Evolutionary conservation across 2,329 filamentous ascomycete species (phyloP).

Genomic region (Paramyrothecium roridum): DNA sequence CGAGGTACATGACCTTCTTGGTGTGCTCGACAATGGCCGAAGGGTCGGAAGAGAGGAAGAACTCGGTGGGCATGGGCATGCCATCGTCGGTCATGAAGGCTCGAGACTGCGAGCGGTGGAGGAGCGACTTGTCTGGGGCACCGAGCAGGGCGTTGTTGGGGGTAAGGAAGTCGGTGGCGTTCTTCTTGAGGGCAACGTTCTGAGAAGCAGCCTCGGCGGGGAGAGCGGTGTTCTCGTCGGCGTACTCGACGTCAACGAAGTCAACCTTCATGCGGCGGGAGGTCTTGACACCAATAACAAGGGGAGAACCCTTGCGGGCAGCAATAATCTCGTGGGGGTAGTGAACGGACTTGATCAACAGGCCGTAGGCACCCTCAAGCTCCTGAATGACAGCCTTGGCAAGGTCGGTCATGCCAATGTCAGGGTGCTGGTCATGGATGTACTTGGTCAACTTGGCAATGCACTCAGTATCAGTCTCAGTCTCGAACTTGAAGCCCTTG

Average conservation of each 20-base stretch:
- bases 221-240: constrained; percentile 77
- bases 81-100: constrained; percentile 99
- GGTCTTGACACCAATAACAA: constrained; percentile 96
- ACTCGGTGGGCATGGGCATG: constrained; percentile 95
- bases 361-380: constrained; percentile 94
- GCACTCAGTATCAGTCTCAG: constrained; percentile 98
- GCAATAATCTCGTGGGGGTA: constrained; percentile 98
- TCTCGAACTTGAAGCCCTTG: constrained; percentile 99
- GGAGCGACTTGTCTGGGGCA: constrained; percentile 93
- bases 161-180: constrained; percentile 63
- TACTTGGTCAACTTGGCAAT: constrained; percentile 99
- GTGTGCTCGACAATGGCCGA: constrained; percentile 99
- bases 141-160: constrained; percentile 66
- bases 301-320: constrained; percentile 94
- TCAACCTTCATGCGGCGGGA: constrained; percentile 99
- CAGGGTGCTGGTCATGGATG: constrained; percentile 90
- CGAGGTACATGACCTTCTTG: constrained; percentile 99
- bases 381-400: constrained; percentile 98
- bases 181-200: constrained; percentile 95
- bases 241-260: constrained; percentile 98
- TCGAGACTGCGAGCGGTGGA: constrained; percentile 97
- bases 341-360: constrained; percentile 97
- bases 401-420: constrained; percentile 92
- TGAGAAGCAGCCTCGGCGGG: constrained; percentile 93
- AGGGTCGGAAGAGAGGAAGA: constrained; percentile 98